These are phyloP conservation scores for Russula dissimulans DNA, from an alignment of 768 basidiomycete species.

Conservation along the genomic window DNA sequence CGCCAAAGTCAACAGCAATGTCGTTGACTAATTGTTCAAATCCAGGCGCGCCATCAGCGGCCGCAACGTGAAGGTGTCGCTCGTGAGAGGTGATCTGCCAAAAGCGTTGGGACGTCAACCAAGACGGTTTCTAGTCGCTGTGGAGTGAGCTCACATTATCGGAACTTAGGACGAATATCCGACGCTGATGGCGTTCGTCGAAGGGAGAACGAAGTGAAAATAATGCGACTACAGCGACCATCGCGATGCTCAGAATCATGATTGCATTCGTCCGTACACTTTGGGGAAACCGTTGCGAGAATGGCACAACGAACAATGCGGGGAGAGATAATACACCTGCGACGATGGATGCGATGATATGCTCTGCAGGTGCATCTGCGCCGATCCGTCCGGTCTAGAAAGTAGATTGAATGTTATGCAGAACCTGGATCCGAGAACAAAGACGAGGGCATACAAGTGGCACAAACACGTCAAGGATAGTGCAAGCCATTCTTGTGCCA, in stretches of 20 bases:
- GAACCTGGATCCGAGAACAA: neutral
- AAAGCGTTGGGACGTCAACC: neutral
- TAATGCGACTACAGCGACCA: conserved; percentile 44
- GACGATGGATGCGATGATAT: conserved; percentile 77
- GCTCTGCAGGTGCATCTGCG: conserved; percentile 74
- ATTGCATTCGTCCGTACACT: conserved; percentile 32
- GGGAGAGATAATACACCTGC: conserved; percentile 46
- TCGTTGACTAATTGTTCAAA: conserved; percentile 51
- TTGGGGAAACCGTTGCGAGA: conserved; percentile 62
- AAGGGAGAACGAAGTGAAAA: conserved; percentile 59
- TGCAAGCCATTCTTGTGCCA: conserved; percentile 47
- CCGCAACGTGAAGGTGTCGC: conserved; percentile 70
- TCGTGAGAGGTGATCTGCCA: conserved; percentile 59
- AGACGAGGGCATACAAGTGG: conserved; percentile 50
- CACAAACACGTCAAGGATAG: conserved; percentile 79
- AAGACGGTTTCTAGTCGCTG: neutral
- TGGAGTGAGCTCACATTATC: conserved; percentile 59
- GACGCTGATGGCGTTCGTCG: conserved; percentile 79
- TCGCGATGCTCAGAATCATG: conserved; percentile 37
- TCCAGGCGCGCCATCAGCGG: conserved; percentile 76
- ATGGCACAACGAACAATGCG: conserved; percentile 55
- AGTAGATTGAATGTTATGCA: neutral
- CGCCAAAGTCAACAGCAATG: conserved; percentile 55
- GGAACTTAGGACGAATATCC: conserved; percentile 72
- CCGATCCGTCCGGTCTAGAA: conserved; percentile 74